Conservation (phyloP, 108 stramenopile genomes). For the Nitzschia sp. region DNA sequence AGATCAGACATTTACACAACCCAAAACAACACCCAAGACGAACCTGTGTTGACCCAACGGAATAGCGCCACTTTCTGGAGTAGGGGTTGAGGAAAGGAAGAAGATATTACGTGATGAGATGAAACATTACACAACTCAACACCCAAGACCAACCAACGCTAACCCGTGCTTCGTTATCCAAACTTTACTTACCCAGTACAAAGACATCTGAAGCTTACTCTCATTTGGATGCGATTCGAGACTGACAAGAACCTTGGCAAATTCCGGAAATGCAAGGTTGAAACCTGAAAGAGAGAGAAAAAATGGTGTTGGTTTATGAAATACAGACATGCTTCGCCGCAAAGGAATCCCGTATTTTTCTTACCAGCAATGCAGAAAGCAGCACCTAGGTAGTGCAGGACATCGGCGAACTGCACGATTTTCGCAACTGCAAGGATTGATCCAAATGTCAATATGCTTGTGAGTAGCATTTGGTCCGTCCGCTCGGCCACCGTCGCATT, state of each 20-base stretch:
- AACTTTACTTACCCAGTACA: too few relatives aligned
- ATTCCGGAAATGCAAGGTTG: slow-evolving; percentile 71
- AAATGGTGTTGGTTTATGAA: not conserved
- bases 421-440: slow-evolving; percentile 7
- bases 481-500: slow-evolving; percentile 45
- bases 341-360: not conserved
- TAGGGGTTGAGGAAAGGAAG: too few relatives aligned
- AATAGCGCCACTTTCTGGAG: slow-evolving; percentile 73
- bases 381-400: slow-evolving; percentile 8
- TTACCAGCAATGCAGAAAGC: slow-evolving; percentile 19
- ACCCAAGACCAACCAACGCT: too few relatives aligned
- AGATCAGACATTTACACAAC: too few relatives aligned
- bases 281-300: slow-evolving; percentile 16
- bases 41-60: slow-evolving; percentile 82
- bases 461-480: slow-evolving; percentile 51
- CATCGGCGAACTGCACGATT: slow-evolving; percentile 2
- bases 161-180: too few relatives aligned
- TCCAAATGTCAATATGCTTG: slow-evolving; percentile 29
- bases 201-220: slow-evolving; percentile 64
- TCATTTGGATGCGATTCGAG: slow-evolving; percentile 72
- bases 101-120: too few relatives aligned
- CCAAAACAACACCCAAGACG: too few relatives aligned
- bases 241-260: slow-evolving; percentile 69
- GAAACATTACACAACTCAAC: too few relatives aligned
- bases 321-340: not conserved